Conservation (phyloP, 2,329 filamentous ascomycete genomes). For the Fusarium verticillioides region DNA sequence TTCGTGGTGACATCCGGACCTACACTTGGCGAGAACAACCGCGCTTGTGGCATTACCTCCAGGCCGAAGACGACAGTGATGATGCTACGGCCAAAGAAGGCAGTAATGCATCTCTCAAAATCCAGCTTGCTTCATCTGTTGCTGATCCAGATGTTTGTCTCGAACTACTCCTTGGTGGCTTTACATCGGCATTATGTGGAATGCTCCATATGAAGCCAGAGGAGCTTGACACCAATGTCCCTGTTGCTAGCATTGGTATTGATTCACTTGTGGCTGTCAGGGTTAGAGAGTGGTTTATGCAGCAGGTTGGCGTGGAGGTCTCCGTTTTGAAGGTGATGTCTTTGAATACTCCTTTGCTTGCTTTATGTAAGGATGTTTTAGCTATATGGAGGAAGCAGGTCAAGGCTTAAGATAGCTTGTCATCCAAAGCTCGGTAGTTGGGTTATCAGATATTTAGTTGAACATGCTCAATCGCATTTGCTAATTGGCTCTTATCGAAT, state of each 20-base stretch:
- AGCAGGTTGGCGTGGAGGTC: neutral
- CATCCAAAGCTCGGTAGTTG: too few species aligned
- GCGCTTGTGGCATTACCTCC: neutral
- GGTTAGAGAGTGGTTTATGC: neutral
- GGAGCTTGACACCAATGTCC: neutral
- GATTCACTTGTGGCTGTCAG: neutral
- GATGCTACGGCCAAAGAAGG: neutral
- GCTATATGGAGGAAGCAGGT: neutral
- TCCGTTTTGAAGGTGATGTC: neutral
- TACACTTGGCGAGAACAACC: neutral
- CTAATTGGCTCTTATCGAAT: neutral
- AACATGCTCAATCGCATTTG: neutral
- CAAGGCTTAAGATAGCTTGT: neutral
- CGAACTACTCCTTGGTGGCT: neutral
- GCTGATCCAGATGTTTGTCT: neutral
- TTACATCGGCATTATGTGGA: neutral
- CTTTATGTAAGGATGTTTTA: neutral
- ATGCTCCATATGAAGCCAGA: neutral
- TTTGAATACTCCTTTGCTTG: neutral
- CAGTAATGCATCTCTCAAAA: neutral
- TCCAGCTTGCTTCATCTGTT: neutral
- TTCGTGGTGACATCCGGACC: neutral
- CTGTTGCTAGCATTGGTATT: neutral
- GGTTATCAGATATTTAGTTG: neutral
- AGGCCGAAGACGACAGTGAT: neutral